A percentile compares a stretch with the other conserved stretches of the same genome.
These are phyloP conservation scores for Cercospora nicotianae DNA, from an alignment of 2,329 filamentous ascomycete species.

Conservation along the genomic window DNA sequence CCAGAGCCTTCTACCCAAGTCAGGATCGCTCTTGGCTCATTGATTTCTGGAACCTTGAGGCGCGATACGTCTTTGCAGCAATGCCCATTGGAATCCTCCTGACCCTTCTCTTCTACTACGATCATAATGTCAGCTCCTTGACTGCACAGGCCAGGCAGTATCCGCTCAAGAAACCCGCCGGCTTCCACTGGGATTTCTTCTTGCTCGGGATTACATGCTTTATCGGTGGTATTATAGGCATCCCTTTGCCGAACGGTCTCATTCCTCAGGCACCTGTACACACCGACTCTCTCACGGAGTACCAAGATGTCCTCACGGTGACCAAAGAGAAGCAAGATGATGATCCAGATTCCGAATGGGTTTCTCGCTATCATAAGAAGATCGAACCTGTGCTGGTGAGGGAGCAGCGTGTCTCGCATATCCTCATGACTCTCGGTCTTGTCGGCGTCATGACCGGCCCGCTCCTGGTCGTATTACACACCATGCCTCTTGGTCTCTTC, in stretches of 20 bases:
- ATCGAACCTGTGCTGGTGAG: constrained; percentile 52
- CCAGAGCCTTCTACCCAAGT: constrained; percentile 51
- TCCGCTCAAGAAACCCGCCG: constrained; percentile 58
- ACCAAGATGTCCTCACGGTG: constrained; percentile 44
- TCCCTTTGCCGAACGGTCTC: constrained; percentile 59
- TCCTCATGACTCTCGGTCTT: constrained; percentile 56
- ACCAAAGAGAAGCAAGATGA: constrained; percentile 49
- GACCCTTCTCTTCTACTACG: constrained; percentile 58
- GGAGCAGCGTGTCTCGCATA: constrained; percentile 58
- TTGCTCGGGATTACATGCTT: constrained; percentile 58
- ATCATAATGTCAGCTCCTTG: constrained; percentile 57
- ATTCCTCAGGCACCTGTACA: constrained; percentile 62
- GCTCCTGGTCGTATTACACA: constrained; percentile 31
- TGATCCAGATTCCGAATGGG: constrained; percentile 40
- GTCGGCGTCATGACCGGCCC: constrained; percentile 60
- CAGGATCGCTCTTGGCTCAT: constrained; percentile 51
- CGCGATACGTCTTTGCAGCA: constrained; percentile 56
- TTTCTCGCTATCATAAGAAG: constrained; percentile 47
- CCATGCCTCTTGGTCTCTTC: constrained; percentile 38
- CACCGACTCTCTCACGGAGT: constrained; percentile 53
- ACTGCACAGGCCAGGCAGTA: constrained; percentile 59
- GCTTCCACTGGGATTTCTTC: constrained; percentile 64
- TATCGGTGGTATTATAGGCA: constrained; percentile 56
- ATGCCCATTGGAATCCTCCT: constrained; percentile 56
- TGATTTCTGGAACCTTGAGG: constrained; percentile 54